Percentiles rank a stretch among this genome's conserved stretches.
These are phyloP conservation scores for Cercis canadensis DNA, from an alignment of 306 rosid genomes.

Conservation along the genomic window DNA sequence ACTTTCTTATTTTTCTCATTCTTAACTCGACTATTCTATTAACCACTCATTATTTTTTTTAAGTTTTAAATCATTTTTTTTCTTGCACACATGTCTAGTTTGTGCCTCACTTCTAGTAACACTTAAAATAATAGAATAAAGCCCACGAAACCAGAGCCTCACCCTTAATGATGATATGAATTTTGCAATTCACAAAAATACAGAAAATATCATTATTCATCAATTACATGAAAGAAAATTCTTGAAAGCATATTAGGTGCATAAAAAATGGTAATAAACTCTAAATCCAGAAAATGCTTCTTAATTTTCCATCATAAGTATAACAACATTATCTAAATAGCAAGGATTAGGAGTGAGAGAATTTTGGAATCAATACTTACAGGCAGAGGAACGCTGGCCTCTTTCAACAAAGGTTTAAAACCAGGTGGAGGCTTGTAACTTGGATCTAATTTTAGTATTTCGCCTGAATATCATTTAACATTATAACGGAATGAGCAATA, in stretches of 20 bases:
- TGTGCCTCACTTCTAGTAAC: constrained; percentile 4
- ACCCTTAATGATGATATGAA: constrained; percentile 22
- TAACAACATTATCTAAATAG: constrained; percentile 29
- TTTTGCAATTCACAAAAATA: constrained; percentile 16
- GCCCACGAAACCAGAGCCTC: constrained; percentile 22
- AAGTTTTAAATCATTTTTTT: no score
- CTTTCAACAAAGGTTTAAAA: constrained; percentile 83
- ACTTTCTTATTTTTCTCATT: no score
- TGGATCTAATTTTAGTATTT: constrained; percentile 83
- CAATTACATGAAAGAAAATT: constrained; percentile 2
- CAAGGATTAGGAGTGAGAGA: constrained; percentile 11
- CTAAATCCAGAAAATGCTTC: constrained; percentile 12
- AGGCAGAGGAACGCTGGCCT: constrained; percentile 73
- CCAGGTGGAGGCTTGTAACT: constrained; percentile 85
- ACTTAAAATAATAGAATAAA: constrained; percentile 12
- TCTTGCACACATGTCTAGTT: no score
- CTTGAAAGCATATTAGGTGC: constrained; percentile 29
- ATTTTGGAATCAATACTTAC: constrained; percentile 63
- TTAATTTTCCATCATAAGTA: constrained; percentile 31
- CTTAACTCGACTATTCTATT: no score
- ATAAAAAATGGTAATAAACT: constrained; percentile 13
- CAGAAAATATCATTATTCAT: constrained; percentile 10
- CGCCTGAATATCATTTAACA: constrained; percentile 64
- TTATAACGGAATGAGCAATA: constrained; percentile 22
- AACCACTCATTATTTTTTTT: no score